Evolutionary conservation across 345 rosid genomes (phyloP).

Genomic region (Ceriops tagal): DNA sequence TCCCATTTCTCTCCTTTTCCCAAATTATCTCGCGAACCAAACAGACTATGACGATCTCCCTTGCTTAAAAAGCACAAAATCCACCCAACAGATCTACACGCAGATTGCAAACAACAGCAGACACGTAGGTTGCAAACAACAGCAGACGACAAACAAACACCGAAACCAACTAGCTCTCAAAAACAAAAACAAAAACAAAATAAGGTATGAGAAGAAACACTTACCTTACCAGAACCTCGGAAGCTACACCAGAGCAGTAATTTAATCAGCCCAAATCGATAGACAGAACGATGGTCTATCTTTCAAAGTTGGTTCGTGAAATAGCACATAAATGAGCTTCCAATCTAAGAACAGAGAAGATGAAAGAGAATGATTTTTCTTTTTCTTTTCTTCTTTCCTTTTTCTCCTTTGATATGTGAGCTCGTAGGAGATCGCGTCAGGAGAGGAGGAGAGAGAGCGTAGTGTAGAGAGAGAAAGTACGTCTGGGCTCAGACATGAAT

Average conservation of each 20-base stretch:
- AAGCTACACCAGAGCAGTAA: not conserved
- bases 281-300: not conserved
- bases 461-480: not conserved
- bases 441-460: slow-evolving; percentile 19
- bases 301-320: not conserved
- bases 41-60: slow-evolving; percentile 23
- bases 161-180: not conserved
- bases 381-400: not conserved
- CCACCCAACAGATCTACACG: slow-evolving; percentile 35
- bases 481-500: slow-evolving; percentile 6
- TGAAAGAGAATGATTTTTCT: not conserved
- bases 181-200: not conserved
- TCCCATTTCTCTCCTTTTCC: slow-evolving; percentile 1
- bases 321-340: slow-evolving; percentile 6
- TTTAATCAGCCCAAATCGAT: not conserved
- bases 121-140: not conserved
- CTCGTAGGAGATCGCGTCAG: slow-evolving; percentile 24
- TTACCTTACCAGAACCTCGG: not conserved
- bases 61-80: slow-evolving; percentile 6
- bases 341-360: not conserved
- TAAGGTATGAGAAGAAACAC: not conserved
- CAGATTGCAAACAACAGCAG: not conserved
- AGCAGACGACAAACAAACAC: not conserved
- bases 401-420: not conserved
- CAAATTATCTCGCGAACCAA: slow-evolving; percentile 18